Base-by-base conservation (phyloP, 2,329 filamentous ascomycete genomes). In the Dactylellina cionopaga region DNA sequence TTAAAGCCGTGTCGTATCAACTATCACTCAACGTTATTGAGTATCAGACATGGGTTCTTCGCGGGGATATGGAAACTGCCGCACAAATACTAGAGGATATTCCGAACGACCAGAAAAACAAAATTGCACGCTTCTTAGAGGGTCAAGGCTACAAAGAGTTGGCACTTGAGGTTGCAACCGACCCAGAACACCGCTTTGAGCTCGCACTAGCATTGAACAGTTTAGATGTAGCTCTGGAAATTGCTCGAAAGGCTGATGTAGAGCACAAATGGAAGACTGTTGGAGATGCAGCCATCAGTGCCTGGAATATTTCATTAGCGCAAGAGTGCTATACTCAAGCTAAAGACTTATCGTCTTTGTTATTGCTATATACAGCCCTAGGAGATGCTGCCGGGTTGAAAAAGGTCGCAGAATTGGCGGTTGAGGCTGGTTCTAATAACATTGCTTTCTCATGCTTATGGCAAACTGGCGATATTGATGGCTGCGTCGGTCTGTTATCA, bases 261-360 rank as follows among this genome's bases (percentile, higher is more conserved):
- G 95, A 98, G 80, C 94, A 98, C 82, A 96, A 96, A 82, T 99
- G 95, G 95, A 98, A 98, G 85, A 93, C 88, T 2, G 92, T 99
- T 3, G 95, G 95, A 71, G 95, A 99, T 77, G 91, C 93, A 0
- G 95, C 95, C 1, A 86, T 99, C 39, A 83, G 88, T 7, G 89
- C 84, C 0, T 99, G 94, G 95, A 89, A 99, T 77, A 85, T 99
- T 31, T 84, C 86, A 3, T 87, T 98, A 1, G 95, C 95, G 0
- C 90, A 95, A 51, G 92, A 98, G 81, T 98, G 94, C 82, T 99
- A 98, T 80, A 88, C 88, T 15, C 89, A 95, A 68, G 92, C 93
- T 46, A 95, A 92, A 78, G 95, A 99, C 78, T 83, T 97, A 1
- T 93, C 94, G 39, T 96, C 92, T 0, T 83, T 98, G 5, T 85